phyloP scores from a whole-genome alignment of 2,329 filamentous ascomycete species.

The Pseudogymnoascus sp. region DNA sequence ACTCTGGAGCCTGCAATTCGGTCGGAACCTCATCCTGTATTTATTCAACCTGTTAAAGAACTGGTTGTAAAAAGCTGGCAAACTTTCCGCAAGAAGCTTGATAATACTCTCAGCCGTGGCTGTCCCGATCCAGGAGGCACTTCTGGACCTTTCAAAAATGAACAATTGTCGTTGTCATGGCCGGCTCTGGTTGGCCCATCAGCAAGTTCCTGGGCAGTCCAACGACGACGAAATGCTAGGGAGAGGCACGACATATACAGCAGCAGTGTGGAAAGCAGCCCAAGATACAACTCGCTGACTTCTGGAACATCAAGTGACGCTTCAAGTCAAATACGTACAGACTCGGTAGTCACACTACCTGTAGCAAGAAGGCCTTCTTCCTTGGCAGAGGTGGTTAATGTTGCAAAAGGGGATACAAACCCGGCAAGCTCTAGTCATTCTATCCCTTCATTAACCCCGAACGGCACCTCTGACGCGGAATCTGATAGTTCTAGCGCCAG shows the following conservation, averaged over 20 bases:
- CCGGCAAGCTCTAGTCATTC: neutral
- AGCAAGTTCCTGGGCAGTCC: neutral
- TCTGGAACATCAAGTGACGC: constrained; percentile 1
- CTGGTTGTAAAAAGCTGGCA: constrained; percentile 26
- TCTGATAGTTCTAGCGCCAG: neutral
- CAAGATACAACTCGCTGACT: constrained; percentile 20
- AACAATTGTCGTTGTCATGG: neutral
- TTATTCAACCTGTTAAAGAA: constrained; percentile 26
- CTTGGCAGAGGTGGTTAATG: neutral
- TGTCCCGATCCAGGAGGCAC: neutral
- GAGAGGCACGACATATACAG: constrained; percentile 26
- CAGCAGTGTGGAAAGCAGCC: constrained; percentile 16
- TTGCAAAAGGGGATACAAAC: neutral
- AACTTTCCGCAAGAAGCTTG: constrained; percentile 21
- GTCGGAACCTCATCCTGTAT: constrained; percentile 25
- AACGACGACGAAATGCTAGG: constrained; percentile 22
- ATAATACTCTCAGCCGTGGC: constrained; percentile 21
- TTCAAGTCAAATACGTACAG: neutral
- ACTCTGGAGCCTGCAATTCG: constrained; percentile 21
- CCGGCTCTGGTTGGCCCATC: neutral
- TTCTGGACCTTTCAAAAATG: neutral
- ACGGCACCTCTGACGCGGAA: neutral
- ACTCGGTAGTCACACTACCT: neutral
- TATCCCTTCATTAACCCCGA: neutral
- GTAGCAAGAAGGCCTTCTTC: neutral